Conservation (phyloP, 805 yeast species). For the Naumovozyma baii region DNA sequence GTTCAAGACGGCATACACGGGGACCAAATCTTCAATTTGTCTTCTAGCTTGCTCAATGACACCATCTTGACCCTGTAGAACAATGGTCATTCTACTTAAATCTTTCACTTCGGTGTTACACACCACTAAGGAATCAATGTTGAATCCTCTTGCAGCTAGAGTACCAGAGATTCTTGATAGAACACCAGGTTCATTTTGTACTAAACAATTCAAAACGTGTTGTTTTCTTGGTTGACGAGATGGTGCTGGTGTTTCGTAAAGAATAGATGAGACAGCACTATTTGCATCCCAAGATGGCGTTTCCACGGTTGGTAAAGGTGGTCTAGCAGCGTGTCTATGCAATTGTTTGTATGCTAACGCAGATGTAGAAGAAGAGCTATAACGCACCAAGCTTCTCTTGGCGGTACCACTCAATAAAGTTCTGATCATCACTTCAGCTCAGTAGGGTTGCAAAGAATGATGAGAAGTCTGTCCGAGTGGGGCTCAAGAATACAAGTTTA, state of each 20-base stretch:
- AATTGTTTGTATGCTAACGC: conserved; percentile 90
- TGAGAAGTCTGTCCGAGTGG: no score
- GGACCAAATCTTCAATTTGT: conserved; percentile 95
- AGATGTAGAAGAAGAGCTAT: conserved; percentile 69
- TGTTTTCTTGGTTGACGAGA: conserved; percentile 55
- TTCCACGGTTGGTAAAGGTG: conserved; percentile 86
- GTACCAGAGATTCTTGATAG: conserved; percentile 87
- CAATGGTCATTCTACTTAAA: conserved; percentile 93
- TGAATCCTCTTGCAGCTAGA: conserved; percentile 95
- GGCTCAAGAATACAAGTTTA: no score
- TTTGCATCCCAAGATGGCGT: conserved; percentile 94
- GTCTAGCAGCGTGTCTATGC: conserved; percentile 77
- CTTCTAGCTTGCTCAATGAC: conserved; percentile 96
- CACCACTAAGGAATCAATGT: conserved; percentile 93
- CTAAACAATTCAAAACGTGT: conserved; percentile 92
- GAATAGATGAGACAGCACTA: conserved; percentile 89
- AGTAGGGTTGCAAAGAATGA: not conserved
- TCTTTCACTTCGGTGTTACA: conserved; percentile 95
- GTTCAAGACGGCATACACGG: conserved; percentile 95
- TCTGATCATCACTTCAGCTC: conserved; percentile 12
- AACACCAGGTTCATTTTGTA: conserved; percentile 98
- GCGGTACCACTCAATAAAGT: conserved; percentile 12
- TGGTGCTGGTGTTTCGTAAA: conserved; percentile 75
- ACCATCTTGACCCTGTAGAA: conserved; percentile 87
- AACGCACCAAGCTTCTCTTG: conserved; percentile 36